Percentiles rank a stretch among this genome's conserved stretches.
Conservation (phyloP, 306 rosid species). For the Quercus berberidifolia region DNA sequence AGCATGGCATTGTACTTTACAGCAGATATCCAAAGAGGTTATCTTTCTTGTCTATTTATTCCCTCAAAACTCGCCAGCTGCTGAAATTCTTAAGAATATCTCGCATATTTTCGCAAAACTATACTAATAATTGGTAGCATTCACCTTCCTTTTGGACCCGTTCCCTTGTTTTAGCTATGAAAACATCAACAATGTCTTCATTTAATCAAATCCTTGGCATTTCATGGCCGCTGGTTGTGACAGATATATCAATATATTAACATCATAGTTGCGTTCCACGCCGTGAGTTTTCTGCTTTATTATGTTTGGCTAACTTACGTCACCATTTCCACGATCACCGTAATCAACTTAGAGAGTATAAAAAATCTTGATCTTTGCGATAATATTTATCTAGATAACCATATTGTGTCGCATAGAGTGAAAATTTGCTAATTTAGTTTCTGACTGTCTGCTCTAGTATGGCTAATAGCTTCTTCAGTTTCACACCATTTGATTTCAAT, state of each 20-base stretch:
- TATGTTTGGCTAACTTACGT: too few relatives aligned
- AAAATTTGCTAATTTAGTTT: not conserved
- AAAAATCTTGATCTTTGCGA: not conserved
- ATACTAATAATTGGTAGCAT: not conserved
- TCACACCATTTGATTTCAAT: slow-evolving; percentile 34
- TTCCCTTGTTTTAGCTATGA: not conserved
- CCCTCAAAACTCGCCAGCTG: not conserved
- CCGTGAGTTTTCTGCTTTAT: not conserved
- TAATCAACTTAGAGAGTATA: not conserved
- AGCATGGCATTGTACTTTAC: too few relatives aligned
- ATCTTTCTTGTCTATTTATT: not conserved
- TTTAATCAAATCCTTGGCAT: not conserved
- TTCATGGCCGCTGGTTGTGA: slow-evolving; percentile 25
- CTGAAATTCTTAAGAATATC: slow-evolving; percentile 29
- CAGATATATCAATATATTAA: slow-evolving; percentile 35
- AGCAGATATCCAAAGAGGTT: not conserved
- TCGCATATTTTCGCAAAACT: not conserved
- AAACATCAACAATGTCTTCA: not conserved
- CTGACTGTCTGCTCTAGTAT: slow-evolving; percentile 11
- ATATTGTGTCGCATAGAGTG: slow-evolving; percentile 1
- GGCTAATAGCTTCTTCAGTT: slow-evolving; percentile 31
- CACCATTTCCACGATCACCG: not conserved
- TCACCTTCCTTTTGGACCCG: slow-evolving; percentile 6
- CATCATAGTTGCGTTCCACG: slow-evolving; percentile 17
- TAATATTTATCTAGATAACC: slow-evolving; percentile 15